Evolutionary conservation across 257 asterid genomes (phyloP).

Genomic region (Avicennia marina): DNA sequence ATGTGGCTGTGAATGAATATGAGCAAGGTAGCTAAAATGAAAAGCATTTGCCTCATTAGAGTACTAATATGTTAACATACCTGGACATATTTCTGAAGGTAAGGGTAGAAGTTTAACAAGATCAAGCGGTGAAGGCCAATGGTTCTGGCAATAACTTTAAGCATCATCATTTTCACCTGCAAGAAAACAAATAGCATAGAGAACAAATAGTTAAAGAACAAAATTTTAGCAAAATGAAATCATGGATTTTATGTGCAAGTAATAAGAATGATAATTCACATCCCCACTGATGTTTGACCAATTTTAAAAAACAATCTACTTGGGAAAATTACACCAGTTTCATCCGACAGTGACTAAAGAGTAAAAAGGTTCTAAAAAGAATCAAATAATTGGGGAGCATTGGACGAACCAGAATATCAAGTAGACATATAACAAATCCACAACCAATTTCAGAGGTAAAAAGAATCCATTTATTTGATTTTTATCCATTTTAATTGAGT

Average conservation of each 20-base stretch:
- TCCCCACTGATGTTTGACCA: no score
- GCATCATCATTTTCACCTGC: constrained; percentile 87
- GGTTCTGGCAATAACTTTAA: constrained; percentile 81
- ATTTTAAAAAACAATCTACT: no score
- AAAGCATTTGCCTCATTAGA: constrained; percentile 16
- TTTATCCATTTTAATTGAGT: no score
- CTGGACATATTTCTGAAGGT: constrained; percentile 84
- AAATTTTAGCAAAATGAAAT: background rate
- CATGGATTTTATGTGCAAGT: constrained; percentile 1
- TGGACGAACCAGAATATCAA: no score
- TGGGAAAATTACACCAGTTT: no score
- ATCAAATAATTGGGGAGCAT: no score
- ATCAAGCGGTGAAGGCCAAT: constrained; percentile 84
- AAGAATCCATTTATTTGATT: no score
- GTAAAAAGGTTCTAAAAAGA: no score
- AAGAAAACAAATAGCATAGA: constrained; percentile 9
- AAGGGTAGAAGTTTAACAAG: constrained; percentile 65
- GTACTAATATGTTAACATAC: constrained; percentile 30
- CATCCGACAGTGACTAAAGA: no score
- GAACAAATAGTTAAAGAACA: background rate
- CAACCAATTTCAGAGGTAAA: no score
- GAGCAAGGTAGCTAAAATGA: constrained; percentile 14
- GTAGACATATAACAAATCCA: no score
- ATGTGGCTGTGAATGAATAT: constrained; percentile 62
- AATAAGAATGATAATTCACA: no score